phyloP scores from a whole-genome alignment of 352 stramenopile genomes.

The Phytopythium sindhum region DNA sequence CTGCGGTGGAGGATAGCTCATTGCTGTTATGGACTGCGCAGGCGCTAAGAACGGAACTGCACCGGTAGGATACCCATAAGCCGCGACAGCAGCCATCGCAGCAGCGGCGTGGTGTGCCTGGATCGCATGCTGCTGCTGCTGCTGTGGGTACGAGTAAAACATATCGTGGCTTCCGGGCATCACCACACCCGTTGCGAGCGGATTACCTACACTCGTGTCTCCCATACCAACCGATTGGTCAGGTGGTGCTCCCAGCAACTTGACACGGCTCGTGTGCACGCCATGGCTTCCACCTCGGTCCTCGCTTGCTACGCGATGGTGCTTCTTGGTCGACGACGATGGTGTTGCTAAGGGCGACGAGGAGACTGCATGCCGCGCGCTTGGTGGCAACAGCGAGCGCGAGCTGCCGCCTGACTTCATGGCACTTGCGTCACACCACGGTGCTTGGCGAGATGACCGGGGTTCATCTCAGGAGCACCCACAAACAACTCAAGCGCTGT shows the following conservation, averaged over 20 bases:
- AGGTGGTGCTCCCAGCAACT: not conserved
- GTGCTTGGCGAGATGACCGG: not conserved
- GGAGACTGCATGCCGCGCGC: not conserved
- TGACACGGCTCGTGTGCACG: not conserved
- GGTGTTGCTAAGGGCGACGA: conserved; percentile 5
- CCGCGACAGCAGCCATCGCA: conserved; percentile 1
- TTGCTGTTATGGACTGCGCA: not conserved
- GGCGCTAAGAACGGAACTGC: conserved; percentile 3
- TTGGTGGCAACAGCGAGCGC: conserved; percentile 6
- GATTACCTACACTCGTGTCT: not conserved
- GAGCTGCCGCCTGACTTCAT: conserved; percentile 13
- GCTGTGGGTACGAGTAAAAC: conserved; percentile 5
- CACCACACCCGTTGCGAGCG: too few species aligned
- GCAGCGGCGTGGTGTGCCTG: conserved; percentile 5
- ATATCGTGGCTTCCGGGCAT: conserved; percentile 1
- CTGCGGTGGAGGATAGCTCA: not conserved
- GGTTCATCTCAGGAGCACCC: not conserved
- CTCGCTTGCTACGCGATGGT: conserved; percentile 1
- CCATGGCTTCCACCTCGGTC: not conserved
- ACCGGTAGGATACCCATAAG: conserved; percentile 3
- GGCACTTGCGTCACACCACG: not conserved
- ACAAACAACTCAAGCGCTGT: not conserved
- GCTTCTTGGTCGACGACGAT: not conserved
- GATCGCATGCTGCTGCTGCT: conserved; percentile 2
- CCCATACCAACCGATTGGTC: not conserved